Evolutionary conservation across 108 stramenopile species (phyloP), one percentile per base, ranked within the genome.

Genomic region (Cyclotella choctawhatcheeana): DNA sequence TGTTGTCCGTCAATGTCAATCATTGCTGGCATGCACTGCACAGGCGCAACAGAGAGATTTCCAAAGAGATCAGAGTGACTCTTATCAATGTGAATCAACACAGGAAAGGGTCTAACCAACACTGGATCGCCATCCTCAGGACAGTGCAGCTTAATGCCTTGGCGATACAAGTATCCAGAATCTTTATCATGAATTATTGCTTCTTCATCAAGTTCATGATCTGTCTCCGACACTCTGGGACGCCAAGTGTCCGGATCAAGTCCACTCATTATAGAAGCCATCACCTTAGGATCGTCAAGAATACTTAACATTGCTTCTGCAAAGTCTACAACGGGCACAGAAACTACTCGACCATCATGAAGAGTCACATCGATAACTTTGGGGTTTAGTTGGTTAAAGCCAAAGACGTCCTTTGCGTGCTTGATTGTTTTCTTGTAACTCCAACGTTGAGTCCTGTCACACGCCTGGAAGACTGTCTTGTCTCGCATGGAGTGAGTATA

Each of bases 81-180:
- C 16, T n/a, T 17, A n/a, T 48, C 47, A 48, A 48, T 48, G n/a
- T 48, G 47, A 8, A 48, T n/a, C 4, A 48, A n/a, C 16, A 48
- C 47, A n/a, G 47, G 47, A n/a, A 48, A 48, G 4, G 17, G 47
- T 4, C 47, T 10, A 4, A 48, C 47, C 4, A 17, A 4, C 16
- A n/a, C 4, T n/a, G 8, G 8, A n/a, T 48, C 47, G 17, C 12
- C 47, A n/a, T 48, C n/a, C 12, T 48, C 47, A 17, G 47, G 47
- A 48, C 47, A 48, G n/a, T 48, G 47, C 4, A 48, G 47, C 17
- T 48, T n/a, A n/a, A 48, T 48, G 8, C 47, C 47, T n/a, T 48
- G 47, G 4, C 47, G 8, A n/a, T 17, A 48, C 16, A 48, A n/a
- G 17, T n/a, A 48, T 8, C 47, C 17, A n/a, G 8, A 10, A n/a